A percentile compares a stretch with the other conserved stretches of the same genome.
phyloP scores from a whole-genome alignment of 2,329 filamentous ascomycete species.

The Teratosphaeriaceae sp. region DNA sequence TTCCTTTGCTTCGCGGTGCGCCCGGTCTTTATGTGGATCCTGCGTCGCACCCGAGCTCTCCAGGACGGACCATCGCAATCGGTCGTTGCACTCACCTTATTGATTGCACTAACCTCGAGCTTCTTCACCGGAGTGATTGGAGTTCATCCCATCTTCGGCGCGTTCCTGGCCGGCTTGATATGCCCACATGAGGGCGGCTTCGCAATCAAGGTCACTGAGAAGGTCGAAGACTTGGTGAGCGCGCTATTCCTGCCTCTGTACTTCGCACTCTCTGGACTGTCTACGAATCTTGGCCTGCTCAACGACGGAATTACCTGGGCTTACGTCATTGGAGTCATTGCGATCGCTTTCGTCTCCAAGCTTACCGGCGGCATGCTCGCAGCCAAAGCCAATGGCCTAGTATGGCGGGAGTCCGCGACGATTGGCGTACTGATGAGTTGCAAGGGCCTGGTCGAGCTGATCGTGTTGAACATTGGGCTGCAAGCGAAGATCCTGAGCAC shows the following conservation, averaged over 20 bases:
- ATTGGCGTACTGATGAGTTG: slow-evolving; percentile 94
- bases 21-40: slow-evolving; percentile 66
- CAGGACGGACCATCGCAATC: slow-evolving; percentile 83
- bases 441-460: slow-evolving; percentile 89
- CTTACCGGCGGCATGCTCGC: slow-evolving; percentile 76
- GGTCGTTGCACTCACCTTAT: slow-evolving; percentile 73
- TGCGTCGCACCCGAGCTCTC: slow-evolving; percentile 68
- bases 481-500: slow-evolving; percentile 75
- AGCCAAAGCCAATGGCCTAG: slow-evolving; percentile 65
- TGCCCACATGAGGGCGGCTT: slow-evolving; percentile 87
- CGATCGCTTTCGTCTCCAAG: slow-evolving; percentile 77
- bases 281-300: slow-evolving; percentile 78
- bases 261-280: slow-evolving; percentile 85
- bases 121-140: slow-evolving; percentile 91
- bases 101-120: slow-evolving; percentile 70
- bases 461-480: slow-evolving; percentile 83
- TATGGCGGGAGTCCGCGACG: slow-evolving; percentile 85
- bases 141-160: slow-evolving; percentile 90
- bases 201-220: slow-evolving; percentile 84
- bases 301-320: slow-evolving; percentile 79
- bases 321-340: slow-evolving; percentile 78
- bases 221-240: slow-evolving; percentile 85
- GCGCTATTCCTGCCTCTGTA: slow-evolving; percentile 84
- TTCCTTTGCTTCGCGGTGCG: slow-evolving; percentile 68
- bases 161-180: slow-evolving; percentile 82